Percentiles rank a stretch among this genome's conserved stretches.
These are phyloP conservation scores for Myxozyma lipomycoides DNA, from an alignment of 805 yeast genomes.

Conservation along the genomic window DNA sequence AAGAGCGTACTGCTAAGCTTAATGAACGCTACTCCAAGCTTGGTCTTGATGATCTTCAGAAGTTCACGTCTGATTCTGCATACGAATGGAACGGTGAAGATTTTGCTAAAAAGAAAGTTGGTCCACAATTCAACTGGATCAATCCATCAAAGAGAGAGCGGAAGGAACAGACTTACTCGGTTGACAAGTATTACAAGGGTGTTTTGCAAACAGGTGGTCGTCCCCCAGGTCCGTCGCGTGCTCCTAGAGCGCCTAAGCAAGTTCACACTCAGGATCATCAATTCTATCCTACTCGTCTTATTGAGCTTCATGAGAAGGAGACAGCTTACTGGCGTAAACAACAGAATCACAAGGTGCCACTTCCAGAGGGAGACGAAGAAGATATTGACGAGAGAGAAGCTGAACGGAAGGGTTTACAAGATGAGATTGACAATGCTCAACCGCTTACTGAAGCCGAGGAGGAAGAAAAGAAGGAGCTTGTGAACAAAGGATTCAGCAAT, in stretches of 20 bases:
- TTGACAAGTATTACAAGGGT: slow-evolving; percentile 82
- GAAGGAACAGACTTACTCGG: slow-evolving; percentile 66
- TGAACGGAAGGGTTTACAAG: slow-evolving; percentile 59
- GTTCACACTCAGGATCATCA: slow-evolving; percentile 84
- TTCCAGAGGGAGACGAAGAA: slow-evolving; percentile 43
- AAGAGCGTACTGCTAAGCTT: slow-evolving; percentile 70
- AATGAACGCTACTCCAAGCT: slow-evolving; percentile 79
- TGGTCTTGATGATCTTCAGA: slow-evolving; percentile 90
- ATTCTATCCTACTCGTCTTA: slow-evolving; percentile 73
- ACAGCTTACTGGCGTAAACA: slow-evolving; percentile 69
- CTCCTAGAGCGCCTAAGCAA: slow-evolving; percentile 83
- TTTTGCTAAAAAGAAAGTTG: slow-evolving; percentile 49
- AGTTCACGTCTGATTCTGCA: slow-evolving; percentile 82
- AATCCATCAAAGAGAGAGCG: slow-evolving; percentile 67
- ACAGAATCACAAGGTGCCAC: slow-evolving; percentile 59
- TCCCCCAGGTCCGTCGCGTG: slow-evolving; percentile 44
- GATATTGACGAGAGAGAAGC: slow-evolving; percentile 45
- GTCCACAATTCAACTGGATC: slow-evolving; percentile 58
- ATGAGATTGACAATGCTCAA: slow-evolving; percentile 69
- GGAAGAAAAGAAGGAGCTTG: slow-evolving; percentile 55
- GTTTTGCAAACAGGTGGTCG: slow-evolving; percentile 71
- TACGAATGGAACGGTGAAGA: slow-evolving; percentile 96
- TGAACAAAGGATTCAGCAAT: slow-evolving; percentile 65
- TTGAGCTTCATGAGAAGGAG: slow-evolving; percentile 76
- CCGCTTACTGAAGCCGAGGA: slow-evolving; percentile 78